Conservation (phyloP, 2,329 filamentous ascomycete species). For the Colletotrichum musicola region DNA sequence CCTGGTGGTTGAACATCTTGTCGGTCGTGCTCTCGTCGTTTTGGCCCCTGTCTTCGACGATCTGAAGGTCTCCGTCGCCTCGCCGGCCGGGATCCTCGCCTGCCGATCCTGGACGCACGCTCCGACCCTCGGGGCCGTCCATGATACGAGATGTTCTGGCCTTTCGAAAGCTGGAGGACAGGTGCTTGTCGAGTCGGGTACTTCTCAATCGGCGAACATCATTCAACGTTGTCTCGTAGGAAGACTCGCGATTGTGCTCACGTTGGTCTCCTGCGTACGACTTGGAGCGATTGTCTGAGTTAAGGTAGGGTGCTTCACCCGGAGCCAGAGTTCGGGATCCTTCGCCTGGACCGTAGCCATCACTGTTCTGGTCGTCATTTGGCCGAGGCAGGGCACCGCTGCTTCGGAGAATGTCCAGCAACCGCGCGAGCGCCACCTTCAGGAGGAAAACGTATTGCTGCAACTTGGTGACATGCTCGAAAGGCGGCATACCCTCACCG, state of each 20-base stretch:
- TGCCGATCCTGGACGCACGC: slow-evolving; percentile 77
- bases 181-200: slow-evolving; percentile 91
- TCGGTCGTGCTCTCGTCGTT: slow-evolving; percentile 79
- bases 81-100: slow-evolving; percentile 68
- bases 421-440: slow-evolving; percentile 88
- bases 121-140: slow-evolving; percentile 81
- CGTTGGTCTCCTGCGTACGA: slow-evolving; percentile 74
- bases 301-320: slow-evolving; percentile 59
- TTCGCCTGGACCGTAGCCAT: slow-evolving; percentile 75
- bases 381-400: slow-evolving; percentile 84
- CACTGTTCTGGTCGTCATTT: slow-evolving; percentile 77
- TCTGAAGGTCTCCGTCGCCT: slow-evolving; percentile 73
- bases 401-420: slow-evolving; percentile 87
- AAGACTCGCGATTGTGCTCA: slow-evolving; percentile 76
- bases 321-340: slow-evolving; percentile 51
- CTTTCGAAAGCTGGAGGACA: slow-evolving; percentile 93
- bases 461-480: slow-evolving; percentile 84
- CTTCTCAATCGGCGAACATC: slow-evolving; percentile 93
- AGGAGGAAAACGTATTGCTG: slow-evolving; percentile 96
- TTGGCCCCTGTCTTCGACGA: slow-evolving; percentile 80
- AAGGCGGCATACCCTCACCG: slow-evolving; percentile 64
- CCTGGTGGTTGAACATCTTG: slow-evolving; percentile 88
- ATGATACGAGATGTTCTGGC: slow-evolving; percentile 93
- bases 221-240: slow-evolving; percentile 95
- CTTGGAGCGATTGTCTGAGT: slow-evolving; percentile 78